Conservation (phyloP, 805 yeast genomes). For the Nakazawaea ambrosiae region DNA sequence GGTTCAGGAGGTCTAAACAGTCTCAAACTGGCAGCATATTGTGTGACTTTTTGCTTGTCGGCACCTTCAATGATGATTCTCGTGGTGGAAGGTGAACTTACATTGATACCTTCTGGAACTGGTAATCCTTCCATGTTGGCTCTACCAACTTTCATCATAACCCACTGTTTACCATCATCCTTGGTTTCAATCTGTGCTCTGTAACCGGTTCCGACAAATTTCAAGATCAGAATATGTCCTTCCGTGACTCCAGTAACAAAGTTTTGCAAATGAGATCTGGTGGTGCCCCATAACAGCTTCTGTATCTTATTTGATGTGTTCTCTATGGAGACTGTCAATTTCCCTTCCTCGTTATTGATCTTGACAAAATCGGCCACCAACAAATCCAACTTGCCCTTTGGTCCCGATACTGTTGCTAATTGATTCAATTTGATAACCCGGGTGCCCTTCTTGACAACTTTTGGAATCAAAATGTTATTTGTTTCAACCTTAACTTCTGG, state of each 20-base stretch:
- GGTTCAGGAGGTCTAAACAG: constrained; percentile 94
- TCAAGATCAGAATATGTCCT: constrained; percentile 83
- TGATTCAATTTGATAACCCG: constrained; percentile 50
- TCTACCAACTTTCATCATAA: constrained; percentile 81
- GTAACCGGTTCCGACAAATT: constrained; percentile 95
- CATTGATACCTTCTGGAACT: constrained; percentile 73
- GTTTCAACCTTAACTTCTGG: constrained; percentile 48
- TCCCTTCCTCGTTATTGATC: constrained; percentile 30
- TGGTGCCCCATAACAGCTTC: constrained; percentile 92
- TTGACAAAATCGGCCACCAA: constrained; percentile 69
- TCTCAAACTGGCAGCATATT: constrained; percentile 85
- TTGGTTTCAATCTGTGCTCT: constrained; percentile 70
- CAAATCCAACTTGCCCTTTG: constrained; percentile 60
- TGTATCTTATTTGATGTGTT: constrained; percentile 57
- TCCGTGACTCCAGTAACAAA: constrained; percentile 84
- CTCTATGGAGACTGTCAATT: constrained; percentile 48
- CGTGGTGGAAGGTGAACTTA: constrained; percentile 77
- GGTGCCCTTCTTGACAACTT: constrained; percentile 60
- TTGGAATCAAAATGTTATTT: constrained; percentile 47
- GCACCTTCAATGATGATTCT: constrained; percentile 80
- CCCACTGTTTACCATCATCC: constrained; percentile 43
- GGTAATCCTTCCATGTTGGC: constrained; percentile 71
- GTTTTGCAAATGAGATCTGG: constrained; percentile 71
- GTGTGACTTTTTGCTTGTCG: constrained; percentile 79
- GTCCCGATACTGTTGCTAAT: constrained; percentile 61